A percentile compares a stretch with the other conserved stretches of the same genome.
Evolutionary conservation across 768 basidiomycete genomes (phyloP).

Genomic region (Mycena rosella): DNA sequence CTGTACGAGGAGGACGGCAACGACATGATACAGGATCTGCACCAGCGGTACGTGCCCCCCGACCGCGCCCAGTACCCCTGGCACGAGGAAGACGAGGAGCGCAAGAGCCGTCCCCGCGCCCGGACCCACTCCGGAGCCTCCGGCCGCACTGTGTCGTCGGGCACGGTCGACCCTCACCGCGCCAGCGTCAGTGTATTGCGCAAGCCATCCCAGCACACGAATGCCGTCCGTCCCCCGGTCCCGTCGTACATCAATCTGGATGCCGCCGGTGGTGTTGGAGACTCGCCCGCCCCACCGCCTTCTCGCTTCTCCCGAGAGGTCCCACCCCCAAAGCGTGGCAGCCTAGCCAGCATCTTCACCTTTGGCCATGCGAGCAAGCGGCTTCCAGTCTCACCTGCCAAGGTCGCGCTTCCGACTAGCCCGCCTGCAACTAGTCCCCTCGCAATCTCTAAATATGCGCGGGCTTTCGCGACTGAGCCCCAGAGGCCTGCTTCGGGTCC

Average conservation of each 20-base stretch:
- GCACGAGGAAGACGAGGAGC: conserved; percentile 37
- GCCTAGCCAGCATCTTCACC: conserved; percentile 66
- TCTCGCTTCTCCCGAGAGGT: conserved; percentile 46
- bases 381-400: conserved; percentile 37
- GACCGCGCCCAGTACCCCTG: conserved; percentile 27
- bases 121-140: conserved; percentile 59
- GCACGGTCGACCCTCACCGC: conserved; percentile 52
- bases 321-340: conserved; percentile 55
- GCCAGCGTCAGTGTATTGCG: conserved; percentile 45
- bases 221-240: conserved; percentile 47
- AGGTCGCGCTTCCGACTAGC: conserved; percentile 32
- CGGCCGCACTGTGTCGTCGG: conserved; percentile 55
- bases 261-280: conserved; percentile 72
- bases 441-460: conserved; percentile 11
- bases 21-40: conserved; percentile 45
- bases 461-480: conserved; percentile 19
- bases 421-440: conserved; percentile 21
- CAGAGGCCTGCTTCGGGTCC: conserved; percentile 21
- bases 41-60: conserved; percentile 43
- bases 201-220: conserved; percentile 49
- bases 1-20: conserved; percentile 47
- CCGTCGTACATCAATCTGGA: conserved; percentile 61
- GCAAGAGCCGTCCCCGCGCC: conserved; percentile 44
- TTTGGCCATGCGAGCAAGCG: conserved; percentile 53
- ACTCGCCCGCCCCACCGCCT: conserved; percentile 66